Base-by-base conservation (phyloP, 148 eudicot genomes). In the Tetragonia tetragonoides region DNA sequence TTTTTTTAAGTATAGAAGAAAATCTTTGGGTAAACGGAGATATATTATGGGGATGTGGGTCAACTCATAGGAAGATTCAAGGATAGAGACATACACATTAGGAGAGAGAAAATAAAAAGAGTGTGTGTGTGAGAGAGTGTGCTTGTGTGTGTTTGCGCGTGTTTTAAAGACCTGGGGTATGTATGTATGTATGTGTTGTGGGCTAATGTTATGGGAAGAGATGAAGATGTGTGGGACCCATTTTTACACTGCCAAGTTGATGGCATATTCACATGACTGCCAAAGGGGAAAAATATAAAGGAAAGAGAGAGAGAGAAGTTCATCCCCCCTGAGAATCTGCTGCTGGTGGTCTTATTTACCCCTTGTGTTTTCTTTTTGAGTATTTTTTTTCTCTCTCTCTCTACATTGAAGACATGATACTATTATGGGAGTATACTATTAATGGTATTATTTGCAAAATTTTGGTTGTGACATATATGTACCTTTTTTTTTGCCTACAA, bases 1-100 rank as follows among this genome's bases (percentile, higher is more conserved):
- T 28, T 28, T 28, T 28, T 28, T 28, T 28, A 0, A 28, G 34
- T 28, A 28, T 28, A 28, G 1, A 28, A 28, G 34, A 46, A 10
- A 46, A 6, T 46, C 49, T 46, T 10, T 44, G 6, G 47, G 62
- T 57, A 49, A 70, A 49, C 21, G 59, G 20, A 70, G 38, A 70
- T 70, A 70, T 70, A 24, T 71, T 71, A 23, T 46, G 79, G 67
- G 65, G 67, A 57, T 72, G 85, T 84, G 89, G 91, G 95, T 89
- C 92, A 89, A 91, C 89, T 65, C 81, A 41, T 44, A 81, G 87
- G 95, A 89, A 89, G 95, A 85, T 91, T 87, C 95, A 85, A 83
- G 70, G 78, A 62, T 65, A 66, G 78, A 72, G 78, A 17, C 37
- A 28, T 1, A 28, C 34, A 28, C 34, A 28, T 28, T 28, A 28